Percentiles rank a stretch among this genome's conserved stretches.
Conservation (phyloP, 108 stramenopile species). For the Discostella stelligeroides region DNA sequence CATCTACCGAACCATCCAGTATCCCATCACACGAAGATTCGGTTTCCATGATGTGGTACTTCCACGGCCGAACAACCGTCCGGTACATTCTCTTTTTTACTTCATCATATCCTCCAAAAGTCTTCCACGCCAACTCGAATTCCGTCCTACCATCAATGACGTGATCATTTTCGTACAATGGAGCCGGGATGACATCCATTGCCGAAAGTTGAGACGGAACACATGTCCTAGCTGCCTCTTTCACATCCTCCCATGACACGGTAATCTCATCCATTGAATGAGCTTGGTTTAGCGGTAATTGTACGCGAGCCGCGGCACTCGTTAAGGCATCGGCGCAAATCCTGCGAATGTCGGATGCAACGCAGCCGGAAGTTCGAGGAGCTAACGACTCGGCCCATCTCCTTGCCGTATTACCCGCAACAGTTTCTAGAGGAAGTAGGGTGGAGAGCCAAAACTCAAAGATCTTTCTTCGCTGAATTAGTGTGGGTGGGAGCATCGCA, state of each 20-base stretch:
- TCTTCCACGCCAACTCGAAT: slow-evolving; percentile 42
- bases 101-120: slow-evolving; percentile 66
- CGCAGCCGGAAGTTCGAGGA: slow-evolving; percentile 71
- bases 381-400: slow-evolving; percentile 63
- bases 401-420: not conserved
- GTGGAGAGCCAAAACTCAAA: slow-evolving; percentile 55
- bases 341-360: slow-evolving; percentile 72
- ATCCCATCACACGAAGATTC: slow-evolving; percentile 19
- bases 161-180: not conserved
- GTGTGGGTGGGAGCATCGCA: slow-evolving; percentile 71
- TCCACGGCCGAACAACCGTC: slow-evolving; percentile 81
- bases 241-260: slow-evolving; percentile 63
- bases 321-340: slow-evolving; percentile 71
- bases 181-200: slow-evolving; percentile 70
- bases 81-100: slow-evolving; percentile 69
- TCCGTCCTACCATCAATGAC: slow-evolving; percentile 18
- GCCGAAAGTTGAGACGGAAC: slow-evolving; percentile 79
- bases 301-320: slow-evolving; percentile 31
- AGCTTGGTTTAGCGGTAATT: slow-evolving; percentile 5
- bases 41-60: slow-evolving; percentile 33
- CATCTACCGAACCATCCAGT: slow-evolving; percentile 5
- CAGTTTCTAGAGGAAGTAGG: slow-evolving; percentile 15
- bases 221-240: slow-evolving; percentile 57
- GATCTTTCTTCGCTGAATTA: slow-evolving; percentile 62
- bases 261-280: not conserved